Base-by-base conservation (phyloP, 2,329 filamentous ascomycete genomes). In the Diplocarpon mali region DNA sequence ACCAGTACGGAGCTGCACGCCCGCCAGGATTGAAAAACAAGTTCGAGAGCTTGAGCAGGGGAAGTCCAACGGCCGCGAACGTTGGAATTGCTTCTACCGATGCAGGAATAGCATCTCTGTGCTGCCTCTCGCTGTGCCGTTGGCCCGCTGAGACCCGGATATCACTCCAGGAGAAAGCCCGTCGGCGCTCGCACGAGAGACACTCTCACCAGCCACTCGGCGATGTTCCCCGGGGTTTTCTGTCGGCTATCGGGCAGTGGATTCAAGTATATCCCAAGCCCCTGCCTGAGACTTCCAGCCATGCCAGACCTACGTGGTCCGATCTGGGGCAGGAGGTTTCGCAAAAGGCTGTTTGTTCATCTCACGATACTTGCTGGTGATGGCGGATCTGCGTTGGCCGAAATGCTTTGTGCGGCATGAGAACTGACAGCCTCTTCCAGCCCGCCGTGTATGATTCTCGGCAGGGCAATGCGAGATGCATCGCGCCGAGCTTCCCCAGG, bases 171-270 rank as follows among this genome's bases (percentile, higher is more conserved):
- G 3, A 36, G 15, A 41, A 29, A 14, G 27, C 41, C 29, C 15
- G 13, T 20, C n/a, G 37, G 13, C 20, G 37, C 20, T 14, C 29
- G 24, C 39, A 31, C n/a, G 16, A 20, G 13, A 16, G 42, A 34
- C 38, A 44, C n/a, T 28, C 11, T 37, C 39, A 35, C 40, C 45
- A 40, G 37, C 45, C 45, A 40, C 42, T 44, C 45, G 34, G 11
- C 11, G 7, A 16, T 24, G 20, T 35, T 35, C 24, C 24, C 12
- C 34, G 20, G 20, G 11, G 16, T 17, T 34, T 12, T 20, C 29
- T n/a, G 38, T 27, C 41, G 37, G 40, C 32, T 35, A 38, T 38
- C 38, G 35, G 36, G 28, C 36, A 24, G 13, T 41, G 16, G 13
- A 17, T 28, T 42, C 42, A 44, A 38, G 37, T 34, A 38, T 30